Conservation (phyloP, 306 rosid genomes). For the Sicyos edulis region DNA sequence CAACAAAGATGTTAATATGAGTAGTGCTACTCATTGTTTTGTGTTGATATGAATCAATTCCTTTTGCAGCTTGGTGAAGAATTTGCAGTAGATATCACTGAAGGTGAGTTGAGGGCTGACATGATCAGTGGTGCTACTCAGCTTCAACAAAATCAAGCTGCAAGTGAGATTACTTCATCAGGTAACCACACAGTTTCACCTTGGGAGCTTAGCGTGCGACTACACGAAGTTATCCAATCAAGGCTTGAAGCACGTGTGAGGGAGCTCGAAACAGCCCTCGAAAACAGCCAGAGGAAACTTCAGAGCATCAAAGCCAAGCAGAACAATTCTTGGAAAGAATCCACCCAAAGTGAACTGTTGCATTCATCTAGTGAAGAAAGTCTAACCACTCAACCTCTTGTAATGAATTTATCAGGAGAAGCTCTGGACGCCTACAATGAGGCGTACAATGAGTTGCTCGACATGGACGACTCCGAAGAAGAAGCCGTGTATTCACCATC, state of each 20-base stretch:
- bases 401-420: slow-evolving; percentile 55
- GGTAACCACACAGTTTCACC: slow-evolving; percentile 70
- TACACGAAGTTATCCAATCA: slow-evolving; percentile 67
- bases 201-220: slow-evolving; percentile 51
- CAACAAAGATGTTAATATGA: neutral
- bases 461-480: slow-evolving; percentile 41
- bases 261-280: slow-evolving; percentile 69
- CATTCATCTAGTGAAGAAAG: slow-evolving; percentile 29
- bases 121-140: slow-evolving; percentile 20
- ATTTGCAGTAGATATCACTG: slow-evolving; percentile 48
- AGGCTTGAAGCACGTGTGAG: slow-evolving; percentile 59
- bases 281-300: slow-evolving; percentile 49
- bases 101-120: slow-evolving; percentile 54
- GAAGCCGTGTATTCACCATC: slow-evolving; percentile 32
- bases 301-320: slow-evolving; percentile 31
- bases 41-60: slow-evolving; percentile 3
- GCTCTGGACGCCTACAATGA: slow-evolving; percentile 52
- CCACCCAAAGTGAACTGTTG: slow-evolving; percentile 23
- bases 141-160: slow-evolving; percentile 33
- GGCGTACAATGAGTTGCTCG: slow-evolving; percentile 46
- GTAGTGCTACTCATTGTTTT: slow-evolving; percentile 1
- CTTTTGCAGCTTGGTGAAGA: slow-evolving; percentile 61
- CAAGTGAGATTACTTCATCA: slow-evolving; percentile 29
- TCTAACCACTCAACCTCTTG: slow-evolving; percentile 26
- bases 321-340: slow-evolving; percentile 26